Evolutionary conservation across 2,329 filamentous ascomycete species (phyloP).

Genomic region (Aureobasidium sp.): DNA sequence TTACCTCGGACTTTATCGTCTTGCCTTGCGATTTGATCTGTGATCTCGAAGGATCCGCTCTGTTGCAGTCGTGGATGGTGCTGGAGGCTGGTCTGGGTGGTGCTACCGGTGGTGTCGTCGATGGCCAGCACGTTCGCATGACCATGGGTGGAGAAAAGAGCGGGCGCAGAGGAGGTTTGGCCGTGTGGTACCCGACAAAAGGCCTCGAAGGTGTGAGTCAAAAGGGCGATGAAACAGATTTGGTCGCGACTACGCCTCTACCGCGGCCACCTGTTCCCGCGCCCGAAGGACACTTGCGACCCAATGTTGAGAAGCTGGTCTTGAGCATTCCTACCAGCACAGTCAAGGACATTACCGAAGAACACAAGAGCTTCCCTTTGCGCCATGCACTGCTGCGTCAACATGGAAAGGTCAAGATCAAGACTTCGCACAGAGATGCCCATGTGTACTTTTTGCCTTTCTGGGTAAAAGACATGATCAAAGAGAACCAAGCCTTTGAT

Average conservation of each 20-base stretch:
- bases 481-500: constrained; percentile 72
- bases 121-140: constrained; percentile 40
- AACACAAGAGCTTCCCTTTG: constrained; percentile 64
- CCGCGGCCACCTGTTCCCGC: constrained; percentile 51
- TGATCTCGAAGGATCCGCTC: constrained; percentile 72
- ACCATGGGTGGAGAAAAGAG: constrained; percentile 49
- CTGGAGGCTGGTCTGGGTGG: constrained; percentile 62
- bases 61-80: constrained; percentile 90
- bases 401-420: constrained; percentile 70
- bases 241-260: constrained; percentile 70
- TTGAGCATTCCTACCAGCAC: constrained; percentile 84
- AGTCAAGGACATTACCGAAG: constrained; percentile 73
- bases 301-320: constrained; percentile 69
- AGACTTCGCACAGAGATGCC: constrained; percentile 79
- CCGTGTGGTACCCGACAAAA: constrained; percentile 88
- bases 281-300: constrained; percentile 58
- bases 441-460: constrained; percentile 92
- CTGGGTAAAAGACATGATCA: constrained; percentile 82
- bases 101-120: constrained; percentile 46
- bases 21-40: constrained; percentile 91
- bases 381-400: constrained; percentile 68
- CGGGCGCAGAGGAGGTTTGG: constrained; percentile 68
- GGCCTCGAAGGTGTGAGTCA: constrained; percentile 57
- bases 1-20: constrained; percentile 81
- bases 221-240: constrained; percentile 90